phyloP scores from a whole-genome alignment of 1,284 basidiomycete species.

The Pascua sp. region DNA sequence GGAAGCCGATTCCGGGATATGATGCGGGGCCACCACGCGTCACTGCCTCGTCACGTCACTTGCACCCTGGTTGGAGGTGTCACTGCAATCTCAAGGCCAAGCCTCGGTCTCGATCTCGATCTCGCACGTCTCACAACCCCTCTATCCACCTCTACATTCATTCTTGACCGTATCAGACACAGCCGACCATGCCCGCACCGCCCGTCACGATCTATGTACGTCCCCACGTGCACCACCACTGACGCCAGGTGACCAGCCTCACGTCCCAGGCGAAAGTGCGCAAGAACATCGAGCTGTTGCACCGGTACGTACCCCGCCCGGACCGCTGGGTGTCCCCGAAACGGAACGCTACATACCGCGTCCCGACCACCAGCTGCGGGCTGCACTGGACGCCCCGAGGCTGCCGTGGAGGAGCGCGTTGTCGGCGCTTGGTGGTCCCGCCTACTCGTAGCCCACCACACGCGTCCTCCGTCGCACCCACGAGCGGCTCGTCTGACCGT shows the following conservation, averaged over 20 bases:
- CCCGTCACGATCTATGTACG: constrained; percentile 37
- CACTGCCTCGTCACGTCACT: background rate
- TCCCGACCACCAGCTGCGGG: too few species aligned
- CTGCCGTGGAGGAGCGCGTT: too few species aligned
- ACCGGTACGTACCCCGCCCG: constrained; percentile 25
- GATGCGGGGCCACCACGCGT: background rate
- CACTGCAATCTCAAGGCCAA: too few species aligned
- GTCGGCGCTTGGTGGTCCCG: too few species aligned
- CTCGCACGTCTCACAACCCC: background rate
- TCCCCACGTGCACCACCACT: background rate
- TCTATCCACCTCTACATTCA: background rate
- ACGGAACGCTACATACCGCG: too few species aligned
- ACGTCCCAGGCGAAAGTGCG: constrained; percentile 43
- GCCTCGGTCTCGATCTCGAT: background rate
- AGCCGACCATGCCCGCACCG: constrained; percentile 29
- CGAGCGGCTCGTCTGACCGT: too few species aligned
- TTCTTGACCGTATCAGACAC: background rate
- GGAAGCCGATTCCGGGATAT: background rate
- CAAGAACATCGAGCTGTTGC: constrained; percentile 41
- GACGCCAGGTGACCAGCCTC: constrained; percentile 39
- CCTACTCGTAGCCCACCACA: too few species aligned
- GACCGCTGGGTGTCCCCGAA: background rate
- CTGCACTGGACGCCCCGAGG: too few species aligned
- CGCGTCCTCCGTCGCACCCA: too few species aligned
- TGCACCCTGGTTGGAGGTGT: too few species aligned